Conservation (phyloP, 176 grass and related monocot species). For the Thinopyrum elongatum region DNA sequence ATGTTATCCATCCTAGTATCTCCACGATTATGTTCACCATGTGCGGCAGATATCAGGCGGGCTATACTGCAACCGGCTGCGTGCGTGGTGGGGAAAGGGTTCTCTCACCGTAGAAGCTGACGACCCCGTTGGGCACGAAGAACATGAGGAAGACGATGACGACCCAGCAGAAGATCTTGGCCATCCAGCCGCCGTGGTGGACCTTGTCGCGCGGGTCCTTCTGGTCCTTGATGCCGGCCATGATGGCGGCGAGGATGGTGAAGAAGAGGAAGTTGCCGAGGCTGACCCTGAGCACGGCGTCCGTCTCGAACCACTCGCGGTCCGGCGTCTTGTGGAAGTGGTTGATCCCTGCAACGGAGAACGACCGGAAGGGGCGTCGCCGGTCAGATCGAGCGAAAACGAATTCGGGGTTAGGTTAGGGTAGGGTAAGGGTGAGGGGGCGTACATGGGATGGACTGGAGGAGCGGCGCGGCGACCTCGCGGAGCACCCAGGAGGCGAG, state of each 20-base stretch:
- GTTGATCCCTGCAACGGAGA: constrained; percentile 73
- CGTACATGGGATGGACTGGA: constrained; percentile 89
- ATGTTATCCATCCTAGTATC: background rate
- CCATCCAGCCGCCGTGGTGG: constrained; percentile 98
- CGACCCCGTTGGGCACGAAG: constrained; percentile 88
- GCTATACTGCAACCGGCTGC: background rate
- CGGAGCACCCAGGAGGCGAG: constrained; percentile 91
- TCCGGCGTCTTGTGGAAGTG: constrained; percentile 95
- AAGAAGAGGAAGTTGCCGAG: constrained; percentile 98
- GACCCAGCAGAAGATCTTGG: constrained; percentile 93
- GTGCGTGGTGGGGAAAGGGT: no score
- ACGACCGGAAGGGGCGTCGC: background rate
- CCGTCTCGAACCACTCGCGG: constrained; percentile 99
- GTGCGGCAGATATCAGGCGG: background rate
- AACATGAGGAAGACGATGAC: constrained; percentile 91
- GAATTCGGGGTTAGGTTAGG: background rate
- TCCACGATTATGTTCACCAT: background rate
- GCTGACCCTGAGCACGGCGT: constrained; percentile 96
- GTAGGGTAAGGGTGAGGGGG: background rate
- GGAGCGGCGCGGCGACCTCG: constrained; percentile 95
- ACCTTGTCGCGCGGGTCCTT: constrained; percentile 94
- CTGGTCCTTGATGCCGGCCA: constrained; percentile 98
- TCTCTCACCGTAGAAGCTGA: constrained; percentile 85
- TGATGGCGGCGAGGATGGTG: constrained; percentile 83
- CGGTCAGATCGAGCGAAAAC: background rate